These are phyloP conservation scores for Mycena filopes DNA, from an alignment of 768 basidiomycete genomes.

Conservation along the genomic window DNA sequence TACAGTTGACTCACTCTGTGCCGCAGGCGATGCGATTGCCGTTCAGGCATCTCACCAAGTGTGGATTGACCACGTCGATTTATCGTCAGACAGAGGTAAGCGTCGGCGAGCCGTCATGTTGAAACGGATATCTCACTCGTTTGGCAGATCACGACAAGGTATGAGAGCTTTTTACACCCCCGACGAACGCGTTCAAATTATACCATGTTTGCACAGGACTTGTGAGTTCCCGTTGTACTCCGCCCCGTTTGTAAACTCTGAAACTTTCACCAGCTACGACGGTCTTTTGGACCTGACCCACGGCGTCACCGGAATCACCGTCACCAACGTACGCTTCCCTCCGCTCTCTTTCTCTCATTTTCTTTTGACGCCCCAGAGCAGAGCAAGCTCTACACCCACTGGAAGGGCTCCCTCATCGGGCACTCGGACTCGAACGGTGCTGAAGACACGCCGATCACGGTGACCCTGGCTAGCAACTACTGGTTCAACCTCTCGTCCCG, in stretches of 20 bases:
- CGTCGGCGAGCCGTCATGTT: neutral
- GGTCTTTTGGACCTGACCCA: constrained; percentile 58
- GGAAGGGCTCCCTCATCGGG: constrained; percentile 56
- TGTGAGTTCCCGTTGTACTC: constrained; percentile 34
- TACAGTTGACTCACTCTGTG: too few relatives aligned
- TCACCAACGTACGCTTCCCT: constrained; percentile 44
- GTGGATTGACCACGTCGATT: constrained; percentile 59
- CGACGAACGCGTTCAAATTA: too few relatives aligned
- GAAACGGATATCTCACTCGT: neutral
- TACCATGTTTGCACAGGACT: constrained; percentile 35
- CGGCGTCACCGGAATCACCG: constrained; percentile 53
- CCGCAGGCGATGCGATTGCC: constrained; percentile 51
- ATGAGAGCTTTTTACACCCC: constrained; percentile 1
- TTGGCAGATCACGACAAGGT: constrained; percentile 53
- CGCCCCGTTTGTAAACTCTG: too few relatives aligned
- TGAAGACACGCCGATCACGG: constrained; percentile 41
- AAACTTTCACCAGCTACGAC: constrained; percentile 48
- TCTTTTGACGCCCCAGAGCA: neutral
- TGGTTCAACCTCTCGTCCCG: constrained; percentile 56
- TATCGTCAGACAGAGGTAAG: constrained; percentile 50
- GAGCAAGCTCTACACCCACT: constrained; percentile 55
- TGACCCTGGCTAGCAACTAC: constrained; percentile 52
- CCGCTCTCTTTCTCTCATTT: neutral
- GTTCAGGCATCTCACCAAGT: constrained; percentile 53
- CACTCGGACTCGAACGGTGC: constrained; percentile 56